Conservation (phyloP, 116 monocot species). For the Thalassia testudinum region DNA sequence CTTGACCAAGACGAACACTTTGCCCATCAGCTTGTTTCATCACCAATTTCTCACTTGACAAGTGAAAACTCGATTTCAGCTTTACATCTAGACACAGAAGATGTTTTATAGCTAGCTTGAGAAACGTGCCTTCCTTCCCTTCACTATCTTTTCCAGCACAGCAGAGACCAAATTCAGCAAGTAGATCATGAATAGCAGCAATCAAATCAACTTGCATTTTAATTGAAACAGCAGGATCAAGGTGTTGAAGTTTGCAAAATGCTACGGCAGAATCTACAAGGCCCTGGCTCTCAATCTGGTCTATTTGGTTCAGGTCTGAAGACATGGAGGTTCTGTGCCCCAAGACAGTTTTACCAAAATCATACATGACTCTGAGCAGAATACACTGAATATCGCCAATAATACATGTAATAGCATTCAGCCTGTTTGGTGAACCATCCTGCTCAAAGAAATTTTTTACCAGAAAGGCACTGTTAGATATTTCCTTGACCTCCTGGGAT, state of each 20-base stretch:
- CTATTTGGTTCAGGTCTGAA: slow-evolving; percentile 23
- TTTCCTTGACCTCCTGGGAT: slow-evolving; percentile 52
- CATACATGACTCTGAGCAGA: slow-evolving; percentile 48
- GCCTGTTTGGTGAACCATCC: slow-evolving; percentile 10
- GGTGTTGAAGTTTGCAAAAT: slow-evolving; percentile 92
- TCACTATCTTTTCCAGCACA: slow-evolving; percentile 84
- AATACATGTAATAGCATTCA: slow-evolving; percentile 17
- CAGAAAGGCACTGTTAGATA: slow-evolving; percentile 30
- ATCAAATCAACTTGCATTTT: slow-evolving; percentile 91
- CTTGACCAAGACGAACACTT: neutral
- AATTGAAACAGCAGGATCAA: slow-evolving; percentile 52
- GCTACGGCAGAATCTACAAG: slow-evolving; percentile 73
- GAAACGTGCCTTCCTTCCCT: slow-evolving; percentile 86
- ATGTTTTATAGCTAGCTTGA: slow-evolving; percentile 93
- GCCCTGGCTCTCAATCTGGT: slow-evolving; percentile 45
- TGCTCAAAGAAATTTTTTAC: slow-evolving; percentile 57
- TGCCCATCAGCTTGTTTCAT: slow-evolving; percentile 5
- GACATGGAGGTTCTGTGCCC: slow-evolving; percentile 20
- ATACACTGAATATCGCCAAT: slow-evolving; percentile 65
- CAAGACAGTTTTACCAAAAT: slow-evolving; percentile 31
- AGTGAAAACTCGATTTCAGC: slow-evolving; percentile 34
- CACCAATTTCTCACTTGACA: slow-evolving; percentile 20
- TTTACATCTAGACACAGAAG: slow-evolving; percentile 83
- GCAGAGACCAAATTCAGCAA: slow-evolving; percentile 94
- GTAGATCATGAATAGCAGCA: slow-evolving; percentile 81